Percentiles rank a stretch among this genome's conserved stretches.
These are phyloP conservation scores for Botrytis elliptica DNA, from an alignment of 2,329 filamentous ascomycete species.

Conservation along the genomic window DNA sequence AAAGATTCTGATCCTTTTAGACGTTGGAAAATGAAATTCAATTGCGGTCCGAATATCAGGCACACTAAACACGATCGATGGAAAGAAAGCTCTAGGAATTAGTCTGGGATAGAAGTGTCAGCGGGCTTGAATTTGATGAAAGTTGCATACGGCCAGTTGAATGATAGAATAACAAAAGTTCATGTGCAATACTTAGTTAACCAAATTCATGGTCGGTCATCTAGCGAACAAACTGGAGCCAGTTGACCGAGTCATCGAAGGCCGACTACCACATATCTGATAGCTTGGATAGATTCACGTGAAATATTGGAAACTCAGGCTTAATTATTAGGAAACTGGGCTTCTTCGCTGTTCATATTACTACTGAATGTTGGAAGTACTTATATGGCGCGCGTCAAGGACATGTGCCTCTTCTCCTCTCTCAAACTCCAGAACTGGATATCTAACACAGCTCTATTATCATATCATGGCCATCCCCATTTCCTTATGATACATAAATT, in stretches of 20 bases:
- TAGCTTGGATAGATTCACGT: background rate
- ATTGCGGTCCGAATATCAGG: background rate
- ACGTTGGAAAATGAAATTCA: background rate
- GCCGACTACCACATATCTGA: background rate
- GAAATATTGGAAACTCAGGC: background rate
- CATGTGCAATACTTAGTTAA: no score
- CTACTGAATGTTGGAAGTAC: background rate
- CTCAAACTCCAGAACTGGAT: conserved; percentile 6
- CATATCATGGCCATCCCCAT: background rate
- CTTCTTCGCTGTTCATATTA: background rate
- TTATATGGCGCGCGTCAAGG: background rate
- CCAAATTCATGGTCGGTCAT: background rate
- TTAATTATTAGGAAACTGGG: background rate
- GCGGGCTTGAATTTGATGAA: background rate
- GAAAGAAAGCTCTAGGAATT: background rate
- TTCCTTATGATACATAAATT: conserved; percentile 5
- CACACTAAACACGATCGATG: background rate
- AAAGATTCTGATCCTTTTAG: background rate
- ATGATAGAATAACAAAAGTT: background rate
- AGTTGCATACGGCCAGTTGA: background rate
- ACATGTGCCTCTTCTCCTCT: background rate
- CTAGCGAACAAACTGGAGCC: background rate
- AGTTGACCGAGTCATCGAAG: background rate
- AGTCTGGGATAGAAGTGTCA: background rate
- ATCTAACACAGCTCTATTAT: conserved; percentile 13